Evolutionary conservation across 2,329 filamentous ascomycete species (phyloP).

Genomic region (Byssochlamys sp.): DNA sequence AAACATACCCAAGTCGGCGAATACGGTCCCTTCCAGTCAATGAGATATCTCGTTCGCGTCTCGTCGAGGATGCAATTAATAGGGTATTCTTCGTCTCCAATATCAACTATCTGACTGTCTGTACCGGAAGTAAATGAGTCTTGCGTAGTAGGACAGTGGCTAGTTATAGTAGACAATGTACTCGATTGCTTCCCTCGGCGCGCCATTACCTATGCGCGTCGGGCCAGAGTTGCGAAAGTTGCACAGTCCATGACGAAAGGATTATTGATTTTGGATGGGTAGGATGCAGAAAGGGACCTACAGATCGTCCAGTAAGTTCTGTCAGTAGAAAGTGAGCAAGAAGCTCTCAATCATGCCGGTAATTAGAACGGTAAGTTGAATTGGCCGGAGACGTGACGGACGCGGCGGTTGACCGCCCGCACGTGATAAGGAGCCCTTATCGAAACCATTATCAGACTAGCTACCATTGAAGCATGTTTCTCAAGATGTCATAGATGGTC

Average conservation of each 20-base stretch:
- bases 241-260: conserved; percentile 11
- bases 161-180: conserved; percentile 7
- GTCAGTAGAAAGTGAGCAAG: neutral
- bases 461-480: neutral
- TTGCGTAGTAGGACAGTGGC: conserved; percentile 5
- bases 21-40: conserved; percentile 30
- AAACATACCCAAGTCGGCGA: conserved; percentile 30
- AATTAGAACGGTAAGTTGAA: conserved; percentile 3
- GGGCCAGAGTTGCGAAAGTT: conserved; percentile 8
- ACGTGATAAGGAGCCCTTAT: conserved; percentile 18
- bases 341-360: neutral
- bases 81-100: conserved; percentile 23
- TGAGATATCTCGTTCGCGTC: conserved; percentile 24
- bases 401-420: conserved; percentile 20
- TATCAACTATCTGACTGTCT: conserved; percentile 5
- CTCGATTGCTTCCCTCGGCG: conserved; percentile 14
- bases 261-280: neutral
- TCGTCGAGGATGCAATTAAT: conserved; percentile 30
- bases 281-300: neutral
- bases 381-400: conserved; percentile 12
- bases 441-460: neutral
- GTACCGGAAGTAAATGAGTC: conserved; percentile 5
- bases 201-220: conserved; percentile 16
- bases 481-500: neutral
- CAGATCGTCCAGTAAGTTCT: neutral